Base-by-base conservation (phyloP, 2,329 filamentous ascomycete species). In the Fusarium vanettenii region DNA sequence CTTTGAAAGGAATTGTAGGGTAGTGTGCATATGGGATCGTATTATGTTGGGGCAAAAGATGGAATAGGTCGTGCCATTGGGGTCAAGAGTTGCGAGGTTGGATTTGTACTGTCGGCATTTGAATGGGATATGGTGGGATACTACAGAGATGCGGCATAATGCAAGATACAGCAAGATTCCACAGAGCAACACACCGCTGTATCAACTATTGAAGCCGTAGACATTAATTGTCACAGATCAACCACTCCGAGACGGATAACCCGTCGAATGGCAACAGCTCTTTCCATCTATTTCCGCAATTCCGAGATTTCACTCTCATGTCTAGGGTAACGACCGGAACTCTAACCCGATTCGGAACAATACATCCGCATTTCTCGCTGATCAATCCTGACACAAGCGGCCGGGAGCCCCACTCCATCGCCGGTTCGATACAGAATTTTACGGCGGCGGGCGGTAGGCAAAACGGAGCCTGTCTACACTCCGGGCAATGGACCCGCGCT, bases 381-480 rank as follows among this genome's bases (percentile, higher is more conserved):
- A 64, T 41, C n/a, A 64, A 64, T 64, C 48, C 61, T 64, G 48
- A 59, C 62, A 64, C 39, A 64, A 57, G 31, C 60, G 25, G 48
- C 60, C 27, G 48, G 43, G 10, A 33, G 29, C 43, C 41, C 60
- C n/a, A 35, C 31, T 39, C 8, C 14, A 16, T 11, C 35, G 18
- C 25, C 57, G 22, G 37, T n/a, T 14, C 25, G 18, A 5, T 2
- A 14, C 20, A 27, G 10, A 25, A 9, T 59, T 59, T 35, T 27
- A 16, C 33, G 55, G 31, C 56, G 31, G 55, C 33, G 20, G 33
- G 56, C 56, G 31, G 20, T 22, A 57, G 20, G 6, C 55, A 9
- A 33, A 13, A 37, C 56, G 33, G 56, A 37, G 55, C n/a, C 11
- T 41, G 14, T 27, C 9, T 11, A 45, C 11, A 5, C 25, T 61